phyloP scores from a whole-genome alignment of 352 stramenopile genomes.

The Globisporangium camurandrum region DNA sequence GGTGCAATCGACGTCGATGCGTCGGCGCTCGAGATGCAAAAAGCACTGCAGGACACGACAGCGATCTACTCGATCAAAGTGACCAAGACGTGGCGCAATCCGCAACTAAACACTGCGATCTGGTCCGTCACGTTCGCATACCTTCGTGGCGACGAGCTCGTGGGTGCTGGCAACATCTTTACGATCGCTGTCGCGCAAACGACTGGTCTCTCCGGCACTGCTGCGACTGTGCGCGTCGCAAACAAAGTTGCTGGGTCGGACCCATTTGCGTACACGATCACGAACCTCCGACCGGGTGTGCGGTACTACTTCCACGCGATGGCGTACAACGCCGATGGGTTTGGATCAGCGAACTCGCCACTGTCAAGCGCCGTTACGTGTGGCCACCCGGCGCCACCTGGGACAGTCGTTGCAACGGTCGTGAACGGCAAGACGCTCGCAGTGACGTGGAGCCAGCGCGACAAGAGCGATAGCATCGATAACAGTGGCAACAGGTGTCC shows the following conservation, averaged over 20 bases:
- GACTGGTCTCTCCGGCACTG: slow-evolving; percentile 51
- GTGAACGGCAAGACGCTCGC: slow-evolving; percentile 46
- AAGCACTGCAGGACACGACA: slow-evolving; percentile 55
- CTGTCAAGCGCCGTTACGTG: slow-evolving; percentile 48
- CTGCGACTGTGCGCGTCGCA: slow-evolving; percentile 45
- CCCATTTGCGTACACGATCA: slow-evolving; percentile 70
- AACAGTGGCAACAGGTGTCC: slow-evolving; percentile 20
- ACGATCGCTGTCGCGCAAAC: slow-evolving; percentile 52
- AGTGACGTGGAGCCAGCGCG: slow-evolving; percentile 38
- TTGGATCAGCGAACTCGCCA: slow-evolving; percentile 52
- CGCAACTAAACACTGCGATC: slow-evolving; percentile 46
- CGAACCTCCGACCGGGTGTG: slow-evolving; percentile 34
- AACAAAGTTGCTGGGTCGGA: slow-evolving; percentile 90
- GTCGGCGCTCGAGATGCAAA: slow-evolving; percentile 82
- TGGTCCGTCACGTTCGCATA: slow-evolving; percentile 95
- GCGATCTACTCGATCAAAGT: slow-evolving; percentile 85
- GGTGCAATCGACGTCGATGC: slow-evolving; percentile 61
- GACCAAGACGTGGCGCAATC: slow-evolving; percentile 28
- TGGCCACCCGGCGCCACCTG: slow-evolving; percentile 35
- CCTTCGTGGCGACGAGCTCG: slow-evolving; percentile 84
- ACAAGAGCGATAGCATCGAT: too few species aligned
- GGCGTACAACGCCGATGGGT: slow-evolving; percentile 70
- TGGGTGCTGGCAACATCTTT: slow-evolving; percentile 89
- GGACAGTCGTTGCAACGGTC: slow-evolving; percentile 36
- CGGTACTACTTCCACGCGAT: slow-evolving; percentile 78